phyloP scores from a whole-genome alignment of 83 land plant genomes.

The Picea abies region DNA sequence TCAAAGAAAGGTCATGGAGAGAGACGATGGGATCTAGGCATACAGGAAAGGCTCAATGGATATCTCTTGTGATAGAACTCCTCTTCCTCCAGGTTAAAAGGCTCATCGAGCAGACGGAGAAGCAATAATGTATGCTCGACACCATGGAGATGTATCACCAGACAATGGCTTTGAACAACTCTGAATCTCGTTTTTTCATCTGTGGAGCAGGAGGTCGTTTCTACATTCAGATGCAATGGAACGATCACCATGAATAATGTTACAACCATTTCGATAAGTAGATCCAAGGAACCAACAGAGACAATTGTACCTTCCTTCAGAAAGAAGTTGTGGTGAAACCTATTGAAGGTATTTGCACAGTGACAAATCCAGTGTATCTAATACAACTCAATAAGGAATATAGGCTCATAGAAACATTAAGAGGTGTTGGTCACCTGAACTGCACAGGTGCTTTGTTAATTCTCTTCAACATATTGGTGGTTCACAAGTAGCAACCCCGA shows the following conservation, averaged over 20 bases:
- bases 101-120: too few relatives aligned
- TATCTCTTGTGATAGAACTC: too few relatives aligned
- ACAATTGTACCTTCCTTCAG: not conserved
- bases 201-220: too few relatives aligned
- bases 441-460: slow-evolving; percentile 81
- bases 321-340: slow-evolving; percentile 14
- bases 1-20: too few relatives aligned
- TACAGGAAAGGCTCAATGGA: too few relatives aligned
- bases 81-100: too few relatives aligned
- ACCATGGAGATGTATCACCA: too few relatives aligned
- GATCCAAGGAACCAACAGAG: slow-evolving; percentile 12
- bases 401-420: slow-evolving; percentile 73
- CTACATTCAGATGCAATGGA: not conserved
- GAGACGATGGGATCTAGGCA: too few relatives aligned
- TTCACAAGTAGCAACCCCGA: slow-evolving; percentile 28
- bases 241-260: not conserved
- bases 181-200: too few relatives aligned
- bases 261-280: not conserved
- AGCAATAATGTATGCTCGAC: too few relatives aligned
- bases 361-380: not conserved
- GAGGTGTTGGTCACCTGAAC: slow-evolving; percentile 92
- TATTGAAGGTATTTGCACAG: not conserved
- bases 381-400: not conserved
- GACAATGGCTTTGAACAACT: too few relatives aligned
- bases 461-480: slow-evolving; percentile 94